A percentile compares a stretch with the other conserved stretches of the same genome.
These are phyloP conservation scores for Leptomonas pyrrhocoris DNA, from an alignment of 208 protist genomes.

Conservation along the genomic window DNA sequence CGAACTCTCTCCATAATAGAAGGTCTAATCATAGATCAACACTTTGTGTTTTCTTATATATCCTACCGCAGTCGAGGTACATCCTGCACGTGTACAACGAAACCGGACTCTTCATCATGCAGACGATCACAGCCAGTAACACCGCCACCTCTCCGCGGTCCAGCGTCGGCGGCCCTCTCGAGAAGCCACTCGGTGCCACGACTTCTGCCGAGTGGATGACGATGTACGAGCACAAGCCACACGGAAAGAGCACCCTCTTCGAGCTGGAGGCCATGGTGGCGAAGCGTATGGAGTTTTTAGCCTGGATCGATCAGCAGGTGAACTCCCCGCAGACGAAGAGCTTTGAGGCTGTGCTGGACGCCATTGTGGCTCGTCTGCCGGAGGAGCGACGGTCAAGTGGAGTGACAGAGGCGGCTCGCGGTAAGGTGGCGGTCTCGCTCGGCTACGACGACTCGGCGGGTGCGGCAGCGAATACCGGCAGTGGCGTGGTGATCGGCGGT, in stretches of 20 bases:
- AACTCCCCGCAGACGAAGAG: constrained; percentile 67
- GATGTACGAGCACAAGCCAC: constrained; percentile 74
- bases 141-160: constrained; percentile 12
- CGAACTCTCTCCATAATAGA: no score
- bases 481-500: background rate
- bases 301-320: constrained; percentile 81
- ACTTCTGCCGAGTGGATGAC: constrained; percentile 56
- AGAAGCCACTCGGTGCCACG: constrained; percentile 12
- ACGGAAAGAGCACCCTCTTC: constrained; percentile 76
- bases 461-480: background rate
- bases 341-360: constrained; percentile 64
- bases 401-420: constrained; percentile 14
- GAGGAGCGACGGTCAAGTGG: constrained; percentile 55
- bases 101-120: constrained; percentile 9
- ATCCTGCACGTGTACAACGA: no score
- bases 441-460: constrained; percentile 32
- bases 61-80: no score
- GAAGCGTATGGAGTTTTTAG: constrained; percentile 90
- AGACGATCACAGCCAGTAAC: constrained; percentile 26
- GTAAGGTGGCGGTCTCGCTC: constrained; percentile 19
- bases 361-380: constrained; percentile 70
- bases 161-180: constrained; percentile 5
- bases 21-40: no score
- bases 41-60: no score
- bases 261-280: constrained; percentile 82